Evolutionary conservation across 805 yeast genomes (phyloP).

Genomic region (Kuraishia ogatae): DNA sequence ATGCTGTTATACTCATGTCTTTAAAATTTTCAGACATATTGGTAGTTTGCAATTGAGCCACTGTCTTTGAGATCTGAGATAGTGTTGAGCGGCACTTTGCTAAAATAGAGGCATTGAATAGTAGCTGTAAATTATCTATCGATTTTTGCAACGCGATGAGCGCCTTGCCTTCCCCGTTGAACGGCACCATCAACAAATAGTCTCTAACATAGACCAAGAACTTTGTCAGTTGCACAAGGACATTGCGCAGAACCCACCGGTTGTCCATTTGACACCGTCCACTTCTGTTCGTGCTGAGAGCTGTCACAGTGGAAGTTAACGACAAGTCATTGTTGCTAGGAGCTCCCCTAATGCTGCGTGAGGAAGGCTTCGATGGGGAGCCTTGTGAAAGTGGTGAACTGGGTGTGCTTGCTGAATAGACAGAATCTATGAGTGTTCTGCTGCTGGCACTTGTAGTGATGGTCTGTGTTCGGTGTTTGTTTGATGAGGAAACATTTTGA

Average conservation of each 20-base stretch:
- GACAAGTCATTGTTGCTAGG: background rate
- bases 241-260: slow-evolving; percentile 1
- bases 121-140: slow-evolving; percentile 10
- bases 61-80: slow-evolving; percentile 1
- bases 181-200: background rate
- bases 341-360: background rate
- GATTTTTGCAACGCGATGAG: background rate
- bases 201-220: background rate
- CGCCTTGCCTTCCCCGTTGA: background rate
- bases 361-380: background rate
- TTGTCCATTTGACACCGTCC: slow-evolving; percentile 3
- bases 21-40: background rate
- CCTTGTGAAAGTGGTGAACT: background rate
- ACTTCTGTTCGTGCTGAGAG: background rate
- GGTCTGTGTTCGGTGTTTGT: background rate
- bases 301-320: background rate
- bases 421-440: background rate
- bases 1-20: background rate
- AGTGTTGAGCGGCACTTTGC: slow-evolving; percentile 14
- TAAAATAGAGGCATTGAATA: slow-evolving; percentile 19
- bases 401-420: background rate
- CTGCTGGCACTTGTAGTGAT: background rate
- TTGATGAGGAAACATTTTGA: background rate
- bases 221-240: slow-evolving; percentile 2
- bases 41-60: slow-evolving; percentile 3